These are phyloP conservation scores for Rhodomyrtus psidioides DNA, from an alignment of 441 rosid species.

Conservation along the genomic window DNA sequence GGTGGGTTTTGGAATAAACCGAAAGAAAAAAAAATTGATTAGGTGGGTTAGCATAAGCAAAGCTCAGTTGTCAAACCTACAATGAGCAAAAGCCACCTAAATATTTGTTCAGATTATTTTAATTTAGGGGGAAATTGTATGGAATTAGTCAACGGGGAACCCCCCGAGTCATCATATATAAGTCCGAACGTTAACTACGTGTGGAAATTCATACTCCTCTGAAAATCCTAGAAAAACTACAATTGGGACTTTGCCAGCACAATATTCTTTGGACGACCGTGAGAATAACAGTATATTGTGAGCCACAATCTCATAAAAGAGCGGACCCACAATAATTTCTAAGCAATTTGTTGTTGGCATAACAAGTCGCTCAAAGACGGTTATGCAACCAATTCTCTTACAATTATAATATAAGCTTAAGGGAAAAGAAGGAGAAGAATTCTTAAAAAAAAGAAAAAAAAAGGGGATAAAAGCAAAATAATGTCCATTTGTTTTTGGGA, in stretches of 20 bases:
- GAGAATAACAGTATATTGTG: no score
- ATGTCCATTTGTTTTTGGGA: not conserved
- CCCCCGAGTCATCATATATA: not conserved
- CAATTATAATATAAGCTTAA: not conserved
- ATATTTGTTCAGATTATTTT: not conserved
- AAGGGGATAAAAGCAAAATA: not conserved
- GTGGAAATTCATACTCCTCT: no score
- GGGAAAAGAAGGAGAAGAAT: not conserved
- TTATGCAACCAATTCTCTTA: no score
- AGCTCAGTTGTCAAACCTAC: not conserved
- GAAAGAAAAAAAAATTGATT: not conserved
- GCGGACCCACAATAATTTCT: no score
- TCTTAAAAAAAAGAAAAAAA: rapidly evolving
- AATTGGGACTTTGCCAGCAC: no score
- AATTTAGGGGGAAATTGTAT: not conserved
- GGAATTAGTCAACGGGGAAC: not conserved
- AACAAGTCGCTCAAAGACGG: no score
- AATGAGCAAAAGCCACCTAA: not conserved
- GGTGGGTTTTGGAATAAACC: not conserved
- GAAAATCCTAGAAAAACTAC: not conserved
- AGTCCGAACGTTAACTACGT: not conserved
- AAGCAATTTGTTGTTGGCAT: no score
- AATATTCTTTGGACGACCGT: no score
- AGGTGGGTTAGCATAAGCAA: slow-evolving; percentile 1
- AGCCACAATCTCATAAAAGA: no score